phyloP scores from a whole-genome alignment of 73 alveolate species.

The Paramecium pentaurelia region DNA sequence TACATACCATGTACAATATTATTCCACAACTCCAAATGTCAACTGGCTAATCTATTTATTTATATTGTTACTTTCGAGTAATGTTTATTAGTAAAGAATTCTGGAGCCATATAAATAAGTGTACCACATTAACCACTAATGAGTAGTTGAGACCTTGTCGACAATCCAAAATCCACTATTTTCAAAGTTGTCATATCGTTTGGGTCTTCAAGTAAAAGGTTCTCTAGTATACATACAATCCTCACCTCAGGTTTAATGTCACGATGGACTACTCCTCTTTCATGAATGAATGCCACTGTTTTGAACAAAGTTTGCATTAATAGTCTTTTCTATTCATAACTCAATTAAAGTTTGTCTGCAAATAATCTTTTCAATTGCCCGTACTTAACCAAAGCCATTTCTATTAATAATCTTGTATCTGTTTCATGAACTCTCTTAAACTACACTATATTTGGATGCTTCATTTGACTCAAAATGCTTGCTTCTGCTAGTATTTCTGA shows the following conservation, averaged over 20 bases:
- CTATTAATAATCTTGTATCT: slow-evolving; percentile 53
- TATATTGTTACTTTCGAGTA: slow-evolving; percentile 13
- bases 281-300: slow-evolving; percentile 18
- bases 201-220: slow-evolving; percentile 37
- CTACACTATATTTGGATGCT: slow-evolving; percentile 61
- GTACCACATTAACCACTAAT: slow-evolving; percentile 56
- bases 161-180: slow-evolving; percentile 53
- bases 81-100: slow-evolving; percentile 44
- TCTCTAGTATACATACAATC: slow-evolving; percentile 27
- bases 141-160: neutral
- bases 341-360: neutral
- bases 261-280: slow-evolving; percentile 12
- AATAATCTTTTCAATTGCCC: neutral
- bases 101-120: slow-evolving; percentile 59
- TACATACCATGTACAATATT: slow-evolving; percentile 77
- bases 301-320: neutral
- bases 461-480: neutral
- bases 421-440: slow-evolving; percentile 52
- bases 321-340: neutral
- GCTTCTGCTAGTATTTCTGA: slow-evolving; percentile 37
- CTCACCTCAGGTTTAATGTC: slow-evolving; percentile 37
- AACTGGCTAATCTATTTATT: slow-evolving; percentile 9
- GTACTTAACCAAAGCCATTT: neutral
- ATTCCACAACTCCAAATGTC: slow-evolving; percentile 93
- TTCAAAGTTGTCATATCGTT: slow-evolving; percentile 39